A percentile compares a stretch with the other conserved stretches of the same genome.
Conservation (phyloP, 108 stramenopile species). For the Nitzschia sp. region DNA sequence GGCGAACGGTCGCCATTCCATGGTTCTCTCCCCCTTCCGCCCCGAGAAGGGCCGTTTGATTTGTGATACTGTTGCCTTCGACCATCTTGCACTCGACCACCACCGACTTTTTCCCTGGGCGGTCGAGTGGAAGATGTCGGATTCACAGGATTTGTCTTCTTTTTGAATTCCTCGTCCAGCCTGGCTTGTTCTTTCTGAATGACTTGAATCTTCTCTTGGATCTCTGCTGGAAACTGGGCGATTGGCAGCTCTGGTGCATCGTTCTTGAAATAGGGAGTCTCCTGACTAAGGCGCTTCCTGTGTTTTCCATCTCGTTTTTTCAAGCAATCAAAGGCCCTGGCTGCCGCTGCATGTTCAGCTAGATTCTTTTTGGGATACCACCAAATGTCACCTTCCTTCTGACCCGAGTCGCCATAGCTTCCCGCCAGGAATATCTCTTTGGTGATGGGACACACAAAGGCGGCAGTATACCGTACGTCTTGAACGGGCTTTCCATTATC, state of each 20-base stretch:
- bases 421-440: conserved; percentile 14
- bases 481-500: conserved; percentile 24
- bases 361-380: conserved; percentile 34
- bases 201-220: conserved; percentile 3
- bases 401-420: neutral
- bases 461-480: conserved; percentile 7
- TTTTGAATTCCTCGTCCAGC: neutral
- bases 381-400: neutral
- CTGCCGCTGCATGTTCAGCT: conserved; percentile 53
- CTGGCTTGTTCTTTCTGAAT: neutral
- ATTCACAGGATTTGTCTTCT: no score
- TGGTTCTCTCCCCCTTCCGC: no score
- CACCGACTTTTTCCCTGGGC: no score
- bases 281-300: neutral
- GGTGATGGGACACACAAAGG: conserved; percentile 34
- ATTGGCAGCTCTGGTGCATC: conserved; percentile 13
- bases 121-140: no score
- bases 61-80: no score
- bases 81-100: no score
- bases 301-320: conserved; percentile 18
- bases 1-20: no score
- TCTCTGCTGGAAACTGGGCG: neutral
- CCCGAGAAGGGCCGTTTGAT: no score
- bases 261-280: neutral
- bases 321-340: conserved; percentile 50